A percentile compares a stretch with the other conserved stretches of the same genome.
These are phyloP conservation scores for Dactylella cylindrospora DNA, from an alignment of 2,329 filamentous ascomycete genomes.

Conservation along the genomic window DNA sequence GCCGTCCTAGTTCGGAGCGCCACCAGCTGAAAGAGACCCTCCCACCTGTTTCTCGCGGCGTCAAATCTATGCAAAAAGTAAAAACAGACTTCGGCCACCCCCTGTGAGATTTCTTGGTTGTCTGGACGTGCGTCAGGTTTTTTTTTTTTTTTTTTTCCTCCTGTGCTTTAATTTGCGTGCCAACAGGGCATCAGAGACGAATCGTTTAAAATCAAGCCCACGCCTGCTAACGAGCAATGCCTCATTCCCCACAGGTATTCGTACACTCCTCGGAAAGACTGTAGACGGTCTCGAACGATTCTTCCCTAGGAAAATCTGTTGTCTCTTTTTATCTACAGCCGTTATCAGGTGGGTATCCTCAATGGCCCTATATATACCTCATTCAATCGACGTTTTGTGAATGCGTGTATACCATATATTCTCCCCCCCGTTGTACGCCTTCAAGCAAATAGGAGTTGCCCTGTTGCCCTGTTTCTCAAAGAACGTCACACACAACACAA, in stretches of 20 bases:
- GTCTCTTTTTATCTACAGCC: constrained; percentile 5
- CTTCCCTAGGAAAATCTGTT: background rate
- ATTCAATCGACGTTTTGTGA: no score
- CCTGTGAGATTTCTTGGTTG: constrained; percentile 24
- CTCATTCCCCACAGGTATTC: constrained; percentile 27
- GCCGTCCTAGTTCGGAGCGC: constrained; percentile 33
- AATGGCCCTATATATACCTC: background rate
- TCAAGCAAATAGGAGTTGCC: no score
- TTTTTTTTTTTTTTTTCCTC: constrained; percentile 16
- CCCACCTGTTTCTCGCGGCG: constrained; percentile 15
- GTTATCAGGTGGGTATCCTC: constrained; percentile 6
- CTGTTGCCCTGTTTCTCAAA: no score
- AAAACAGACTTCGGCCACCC: no score
- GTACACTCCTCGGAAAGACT: constrained; percentile 15
- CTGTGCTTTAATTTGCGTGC: constrained; percentile 8
- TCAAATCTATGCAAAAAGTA: no score
- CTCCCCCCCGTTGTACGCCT: no score
- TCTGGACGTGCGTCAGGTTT: constrained; percentile 37
- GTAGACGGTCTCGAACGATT: constrained; percentile 25
- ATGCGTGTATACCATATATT: no score
- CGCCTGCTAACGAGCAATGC: constrained; percentile 20
- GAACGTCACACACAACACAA: no score
- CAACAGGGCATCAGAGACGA: background rate
- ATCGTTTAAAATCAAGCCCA: constrained; percentile 29
- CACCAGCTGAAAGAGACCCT: constrained; percentile 23